phyloP scores from a whole-genome alignment of 225 moss, liverwort and hornwort species.

The Sphagnum tenellum region DNA sequence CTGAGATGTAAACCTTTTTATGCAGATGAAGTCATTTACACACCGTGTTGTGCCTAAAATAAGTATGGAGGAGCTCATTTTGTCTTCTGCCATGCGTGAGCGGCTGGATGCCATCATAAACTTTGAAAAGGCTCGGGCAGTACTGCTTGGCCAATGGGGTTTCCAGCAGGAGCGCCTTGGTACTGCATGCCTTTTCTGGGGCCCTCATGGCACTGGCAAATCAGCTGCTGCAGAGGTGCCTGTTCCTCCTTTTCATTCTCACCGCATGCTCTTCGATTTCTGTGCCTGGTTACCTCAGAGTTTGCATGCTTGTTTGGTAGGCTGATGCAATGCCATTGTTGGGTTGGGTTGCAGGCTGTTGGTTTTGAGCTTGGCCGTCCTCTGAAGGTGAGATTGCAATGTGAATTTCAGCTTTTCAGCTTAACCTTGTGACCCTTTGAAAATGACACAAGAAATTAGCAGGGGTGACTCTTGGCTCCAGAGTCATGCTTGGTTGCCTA shows the following conservation, averaged over 20 bases:
- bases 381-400: conserved; percentile 24
- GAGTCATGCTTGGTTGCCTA: too few species aligned
- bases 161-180: conserved; percentile 52
- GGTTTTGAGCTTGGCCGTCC: conserved; percentile 61
- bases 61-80: conserved; percentile 47
- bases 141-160: conserved; percentile 56
- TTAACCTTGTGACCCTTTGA: too few species aligned
- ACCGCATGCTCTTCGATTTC: too few species aligned
- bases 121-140: conserved; percentile 52
- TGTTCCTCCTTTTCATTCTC: background rate
- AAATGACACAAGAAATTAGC: too few species aligned
- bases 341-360: conserved; percentile 26
- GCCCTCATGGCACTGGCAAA: conserved; percentile 52
- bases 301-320: too few species aligned
- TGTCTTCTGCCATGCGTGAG: conserved; percentile 32
- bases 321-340: too few species aligned
- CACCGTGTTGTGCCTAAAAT: conserved; percentile 57
- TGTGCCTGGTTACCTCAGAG: too few species aligned
- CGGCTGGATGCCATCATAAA: conserved; percentile 43
- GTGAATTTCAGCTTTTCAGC: too few species aligned
- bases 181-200: conserved; percentile 58
- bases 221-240: conserved; percentile 47
- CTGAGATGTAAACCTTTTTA: too few species aligned
- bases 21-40: conserved; percentile 58
- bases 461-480: too few species aligned